Evolutionary conservation across 805 yeast genomes (phyloP), one percentile per base, ranked within the genome.

Genomic region (Danielozyma ontarioensis): DNA sequence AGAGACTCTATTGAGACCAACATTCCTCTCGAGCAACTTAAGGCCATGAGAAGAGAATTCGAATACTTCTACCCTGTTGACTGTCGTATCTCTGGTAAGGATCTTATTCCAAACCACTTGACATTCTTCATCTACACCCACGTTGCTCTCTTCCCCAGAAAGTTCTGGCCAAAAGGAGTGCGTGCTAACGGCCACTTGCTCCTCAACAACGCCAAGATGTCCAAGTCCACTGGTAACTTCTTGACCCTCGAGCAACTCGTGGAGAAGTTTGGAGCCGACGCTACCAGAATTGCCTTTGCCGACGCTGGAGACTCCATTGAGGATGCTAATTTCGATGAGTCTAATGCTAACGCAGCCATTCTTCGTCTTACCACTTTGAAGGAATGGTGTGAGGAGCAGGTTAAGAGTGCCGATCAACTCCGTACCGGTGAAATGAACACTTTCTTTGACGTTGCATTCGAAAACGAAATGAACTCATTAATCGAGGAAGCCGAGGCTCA

Each of bases 251-350:
- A 80, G 50, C 87, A 93, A 60, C 75, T 83, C 57, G 80, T 81
- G 39, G 72, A 78, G 50, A 93, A 93, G 64, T 93, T 80, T 48
- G 98, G 98, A 61, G 95, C 97, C 32, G 98, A 93, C 62, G 97
- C 97, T 27, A 71, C 96, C 8, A 83, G 98, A 72, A 85, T 93
- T 59, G 97, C 98, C 4, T 70, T 93, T 45, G 98, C 97, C 29
- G 98, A 93, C 69, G 96, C 97, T 33, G 98, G 98, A 70, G 98
- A 93, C 59, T 72, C 93, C 27, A 78, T 88, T 46, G 98, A 93
- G 67, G 98, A 93, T 62, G 98, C 98, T 33, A 93, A 93, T 70
- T 85, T 93, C 55, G 98, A 93, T 53, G 98, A 93, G 67, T 68
- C 87, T 40, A 89, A 81, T 54, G 98, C 98, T 35, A 93, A 93